Evolutionary conservation across 2,329 filamentous ascomycete species (phyloP), one percentile per base, ranked within the genome.

Genomic region (Epichloe festucae): DNA sequence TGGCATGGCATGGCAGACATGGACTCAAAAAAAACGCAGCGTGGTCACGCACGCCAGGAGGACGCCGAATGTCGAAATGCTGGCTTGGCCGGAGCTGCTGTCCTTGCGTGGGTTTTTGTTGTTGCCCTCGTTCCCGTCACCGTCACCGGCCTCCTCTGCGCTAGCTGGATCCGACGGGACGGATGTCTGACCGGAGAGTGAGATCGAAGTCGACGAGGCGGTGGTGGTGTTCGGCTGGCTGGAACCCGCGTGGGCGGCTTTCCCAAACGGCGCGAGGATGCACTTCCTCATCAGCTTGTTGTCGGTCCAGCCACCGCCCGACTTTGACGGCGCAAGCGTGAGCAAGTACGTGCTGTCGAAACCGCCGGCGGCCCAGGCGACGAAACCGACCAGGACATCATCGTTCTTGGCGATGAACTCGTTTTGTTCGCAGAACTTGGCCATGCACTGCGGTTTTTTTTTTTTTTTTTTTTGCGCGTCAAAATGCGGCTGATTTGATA

Each of bases 311-410:
- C 50, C 50, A 38, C 60, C 59, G 3, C 56, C 52, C 5, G 55
- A 49, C 36, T 58, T 57, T 0, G 53, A 40, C 1, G 73, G 72
- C 23, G 72, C 73, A n/a, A 74, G 58, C 35, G 66, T 69, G 45
- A 75, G 58, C 40, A 73, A 56, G 53, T 75, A 74, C 3, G 63
- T 63, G 5, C 59, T 56, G 51, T 65, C 63, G 56, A 74, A 73
- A 55, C 67, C 70, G 8, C 73, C 72, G 7, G 72, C 73, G 8
- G 63, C 70, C 72, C 73, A 74, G 49, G 60, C 70, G 10, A 74
- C 68, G 43, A 75, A 67, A 10, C 73, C 73, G 10, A 69, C 58
- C 55, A 73, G 72, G 21, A 74, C 73, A 49, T 76, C 73, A 1
- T 69, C 64, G 55, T 75, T 75, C 11, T 65, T 54, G 56, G 67